Evolutionary conservation across 129 eudicot species (phyloP), one percentile per base, ranked within the genome.

Genomic region (Chrysanthemum lavandulifolium): DNA sequence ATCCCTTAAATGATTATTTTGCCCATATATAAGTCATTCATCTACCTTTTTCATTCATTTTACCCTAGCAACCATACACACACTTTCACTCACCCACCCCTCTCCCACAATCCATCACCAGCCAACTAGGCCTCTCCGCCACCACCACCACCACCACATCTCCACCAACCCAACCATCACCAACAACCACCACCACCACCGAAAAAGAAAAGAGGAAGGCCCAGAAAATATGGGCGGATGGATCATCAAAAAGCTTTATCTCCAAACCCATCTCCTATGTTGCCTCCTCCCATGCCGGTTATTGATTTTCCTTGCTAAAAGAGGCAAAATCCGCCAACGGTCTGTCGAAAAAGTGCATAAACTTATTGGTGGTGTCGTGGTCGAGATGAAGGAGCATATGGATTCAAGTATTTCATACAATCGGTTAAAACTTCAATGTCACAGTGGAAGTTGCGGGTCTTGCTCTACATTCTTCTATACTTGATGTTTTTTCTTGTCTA

Each of bases 131-230:
- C 45, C 45, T 36, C 65, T 40, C 58, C 72, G 1, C 56, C 71
- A 10, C 65, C 78, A 11, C 50, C 78, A n/a, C n/a, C n/a, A 10
- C 82, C 82, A 81, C 69, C 91, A 55, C 72, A 72, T 79, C 45
- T 36, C 45, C 45, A 36, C 49, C 77, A 76, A 80, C 72, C n/a
- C 40, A 81, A 5, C 73, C 73, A 73, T 61, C 82, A 61, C 84
- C 81, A 84, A 77, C 79, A 6, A 62, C 51, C 13, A 72, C 82
- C 47, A 67, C 82, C 13, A 18, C 67, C 13, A 47, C 82, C 4
- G 82, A 78, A 64, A 93, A 93, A 89, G 85, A 93, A 87, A 76
- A 79, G 96, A 67, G 98, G 98, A 29, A 80, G 98, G 62, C 98
- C 98, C 10, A 87, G 96, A 79, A 93, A 93, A 79, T 93, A 89